A percentile compares a stretch with the other conserved stretches of the same genome.
These are phyloP conservation scores for Trichocladium uniseriatum DNA, from an alignment of 495 filamentous ascomycete species.

Conservation along the genomic window DNA sequence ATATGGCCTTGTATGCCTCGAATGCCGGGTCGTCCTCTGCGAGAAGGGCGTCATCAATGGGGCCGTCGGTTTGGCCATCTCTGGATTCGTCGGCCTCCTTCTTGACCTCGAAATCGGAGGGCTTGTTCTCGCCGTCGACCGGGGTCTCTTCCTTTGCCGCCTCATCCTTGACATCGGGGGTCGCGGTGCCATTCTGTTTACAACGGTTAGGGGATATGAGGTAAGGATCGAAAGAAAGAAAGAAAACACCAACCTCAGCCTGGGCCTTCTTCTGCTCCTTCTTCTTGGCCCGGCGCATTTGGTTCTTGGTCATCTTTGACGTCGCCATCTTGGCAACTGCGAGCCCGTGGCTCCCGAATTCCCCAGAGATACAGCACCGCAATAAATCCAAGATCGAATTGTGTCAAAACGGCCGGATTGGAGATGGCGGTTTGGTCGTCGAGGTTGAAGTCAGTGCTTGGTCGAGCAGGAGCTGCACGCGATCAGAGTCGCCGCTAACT, in stretches of 20 bases:
- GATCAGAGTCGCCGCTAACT: not conserved
- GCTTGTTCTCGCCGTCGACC: not conserved
- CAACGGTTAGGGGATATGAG: constrained; percentile 9
- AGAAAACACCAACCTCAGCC: constrained; percentile 30
- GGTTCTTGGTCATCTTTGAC: constrained; percentile 71
- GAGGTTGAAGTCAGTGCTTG: not conserved
- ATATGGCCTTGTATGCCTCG: constrained; percentile 71
- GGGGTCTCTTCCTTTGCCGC: constrained; percentile 27
- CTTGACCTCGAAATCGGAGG: constrained; percentile 32
- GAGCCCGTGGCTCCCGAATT: constrained; percentile 13
- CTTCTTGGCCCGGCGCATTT: constrained; percentile 77
- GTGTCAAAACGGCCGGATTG: not conserved
- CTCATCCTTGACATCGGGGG: constrained; percentile 18
- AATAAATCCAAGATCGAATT: not conserved
- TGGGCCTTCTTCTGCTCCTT: constrained; percentile 69
- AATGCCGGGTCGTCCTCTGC: constrained; percentile 68
- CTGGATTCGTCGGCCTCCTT: constrained; percentile 27
- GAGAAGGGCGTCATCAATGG: constrained; percentile 37
- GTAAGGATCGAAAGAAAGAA: not conserved
- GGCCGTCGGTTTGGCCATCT: constrained; percentile 38
- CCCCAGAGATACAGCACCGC: not conserved
- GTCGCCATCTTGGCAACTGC: constrained; percentile 39
- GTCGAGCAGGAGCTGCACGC: constrained; percentile 9
- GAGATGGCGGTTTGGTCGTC: not conserved
- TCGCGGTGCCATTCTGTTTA: constrained; percentile 20